These are phyloP conservation scores for Arthrobotrys pseudoclavata DNA, from an alignment of 2,329 filamentous ascomycete genomes.

Conservation along the genomic window DNA sequence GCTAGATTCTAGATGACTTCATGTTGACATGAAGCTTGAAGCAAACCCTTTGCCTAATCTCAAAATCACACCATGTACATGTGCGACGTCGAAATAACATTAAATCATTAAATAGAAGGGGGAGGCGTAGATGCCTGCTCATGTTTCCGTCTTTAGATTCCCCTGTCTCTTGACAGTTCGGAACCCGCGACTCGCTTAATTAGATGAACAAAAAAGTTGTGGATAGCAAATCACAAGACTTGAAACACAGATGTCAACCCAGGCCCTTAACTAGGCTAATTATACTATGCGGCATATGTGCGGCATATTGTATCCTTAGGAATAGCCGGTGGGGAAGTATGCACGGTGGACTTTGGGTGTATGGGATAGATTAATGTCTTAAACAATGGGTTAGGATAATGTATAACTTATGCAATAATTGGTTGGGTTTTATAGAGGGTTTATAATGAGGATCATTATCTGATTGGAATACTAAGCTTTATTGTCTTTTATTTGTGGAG, in stretches of 20 bases:
- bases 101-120: constrained; percentile 42
- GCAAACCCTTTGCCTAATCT: constrained; percentile 17
- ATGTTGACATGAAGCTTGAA: neutral
- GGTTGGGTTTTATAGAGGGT: constrained; percentile 6
- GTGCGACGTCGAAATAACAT: constrained; percentile 24
- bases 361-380: constrained; percentile 28
- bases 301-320: neutral
- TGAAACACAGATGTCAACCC: neutral
- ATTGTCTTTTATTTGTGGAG: constrained; percentile 6
- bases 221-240: constrained; percentile 2
- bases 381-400: constrained; percentile 17
- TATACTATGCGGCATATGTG: constrained; percentile 12
- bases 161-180: constrained; percentile 26
- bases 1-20: constrained; percentile 1
- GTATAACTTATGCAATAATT: constrained; percentile 22
- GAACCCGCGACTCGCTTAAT: constrained; percentile 55
- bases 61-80: neutral
- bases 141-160: neutral
- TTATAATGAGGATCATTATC: neutral
- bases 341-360: constrained; percentile 5
- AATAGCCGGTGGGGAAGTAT: constrained; percentile 27
- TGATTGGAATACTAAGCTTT: constrained; percentile 6
- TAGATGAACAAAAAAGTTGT: constrained; percentile 1
- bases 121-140: constrained; percentile 54
- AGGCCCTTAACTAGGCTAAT: too few relatives aligned